These are phyloP conservation scores for Schizosaccharomyces japonicus DNA, from an alignment of 805 yeast species.

Conservation along the genomic window DNA sequence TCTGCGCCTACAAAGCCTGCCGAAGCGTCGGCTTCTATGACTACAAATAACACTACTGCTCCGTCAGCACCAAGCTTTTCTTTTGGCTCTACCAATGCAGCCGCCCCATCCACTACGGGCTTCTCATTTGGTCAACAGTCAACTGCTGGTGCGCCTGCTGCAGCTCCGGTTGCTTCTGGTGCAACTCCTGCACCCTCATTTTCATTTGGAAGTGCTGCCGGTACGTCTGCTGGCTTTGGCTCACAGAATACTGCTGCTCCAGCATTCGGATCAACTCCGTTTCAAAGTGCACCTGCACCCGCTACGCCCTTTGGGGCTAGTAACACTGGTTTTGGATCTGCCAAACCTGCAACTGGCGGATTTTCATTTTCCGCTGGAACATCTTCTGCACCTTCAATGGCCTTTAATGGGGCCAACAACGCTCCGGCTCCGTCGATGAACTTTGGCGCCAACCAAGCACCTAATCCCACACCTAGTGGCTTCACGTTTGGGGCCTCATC, in stretches of 20 bases:
- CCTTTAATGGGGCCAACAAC: not conserved
- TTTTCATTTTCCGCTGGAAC: not conserved
- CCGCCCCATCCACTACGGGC: too few relatives aligned
- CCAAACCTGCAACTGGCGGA: not conserved
- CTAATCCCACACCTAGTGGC: too few relatives aligned
- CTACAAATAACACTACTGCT: too few relatives aligned
- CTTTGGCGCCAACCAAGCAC: too few relatives aligned
- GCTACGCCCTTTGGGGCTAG: not conserved
- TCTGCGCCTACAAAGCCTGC: too few relatives aligned
- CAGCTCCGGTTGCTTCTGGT: not conserved
- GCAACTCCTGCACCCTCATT: not conserved
- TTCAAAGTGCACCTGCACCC: not conserved
- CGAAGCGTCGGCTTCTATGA: too few relatives aligned
- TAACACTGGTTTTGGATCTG: not conserved
- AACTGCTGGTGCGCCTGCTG: not conserved
- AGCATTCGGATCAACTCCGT: not conserved
- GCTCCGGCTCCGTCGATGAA: not conserved
- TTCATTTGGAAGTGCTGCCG: not conserved
- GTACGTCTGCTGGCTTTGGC: not conserved
- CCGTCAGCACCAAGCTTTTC: too few relatives aligned
- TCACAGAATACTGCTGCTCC: not conserved
- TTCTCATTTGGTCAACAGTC: too few relatives aligned
- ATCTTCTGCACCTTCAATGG: not conserved
- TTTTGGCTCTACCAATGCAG: too few relatives aligned
- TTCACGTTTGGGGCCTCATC: too few relatives aligned